Evolutionary conservation across 805 yeast genomes (phyloP).

Genomic region (Suhomyces canberraensis): DNA sequence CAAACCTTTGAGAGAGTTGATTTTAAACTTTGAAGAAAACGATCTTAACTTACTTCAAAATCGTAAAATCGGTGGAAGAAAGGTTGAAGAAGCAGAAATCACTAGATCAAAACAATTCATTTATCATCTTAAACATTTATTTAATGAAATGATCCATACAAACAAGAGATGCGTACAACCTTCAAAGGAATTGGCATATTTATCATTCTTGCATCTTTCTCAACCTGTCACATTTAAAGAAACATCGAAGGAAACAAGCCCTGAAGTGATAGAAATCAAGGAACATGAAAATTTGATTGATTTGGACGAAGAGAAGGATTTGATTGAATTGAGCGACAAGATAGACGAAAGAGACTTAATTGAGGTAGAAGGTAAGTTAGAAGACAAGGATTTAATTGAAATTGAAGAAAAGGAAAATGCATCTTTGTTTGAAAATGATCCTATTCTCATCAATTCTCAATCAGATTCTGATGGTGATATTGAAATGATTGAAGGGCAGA

Average conservation of each 20-base stretch:
- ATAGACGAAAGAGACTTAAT: not conserved
- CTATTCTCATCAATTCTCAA: not conserved
- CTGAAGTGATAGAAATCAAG: constrained; percentile 8
- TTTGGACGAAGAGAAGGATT: not conserved
- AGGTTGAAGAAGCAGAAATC: constrained; percentile 74
- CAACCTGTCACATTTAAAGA: constrained; percentile 58
- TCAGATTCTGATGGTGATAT: not conserved
- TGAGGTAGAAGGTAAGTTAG: too few species aligned
- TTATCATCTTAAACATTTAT: constrained; percentile 66
- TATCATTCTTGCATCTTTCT: constrained; percentile 76
- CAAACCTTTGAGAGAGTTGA: constrained; percentile 69
- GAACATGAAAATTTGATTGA: constrained; percentile 2
- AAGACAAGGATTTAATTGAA: constrained; percentile 6
- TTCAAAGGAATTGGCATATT: constrained; percentile 75
- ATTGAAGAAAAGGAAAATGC: not conserved
- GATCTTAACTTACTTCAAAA: constrained; percentile 11
- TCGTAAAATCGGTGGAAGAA: constrained; percentile 84
- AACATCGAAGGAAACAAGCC: constrained; percentile 11
- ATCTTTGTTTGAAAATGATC: not conserved
- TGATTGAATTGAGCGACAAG: not conserved
- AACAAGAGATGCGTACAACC: constrained; percentile 70
- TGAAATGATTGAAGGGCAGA: not conserved
- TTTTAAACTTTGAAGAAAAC: constrained; percentile 51
- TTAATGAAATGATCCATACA: constrained; percentile 64
- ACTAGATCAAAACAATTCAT: constrained; percentile 80